Base-by-base conservation (phyloP, 2,329 filamentous ascomycete genomes). In the Paraphoma sp. region DNA sequence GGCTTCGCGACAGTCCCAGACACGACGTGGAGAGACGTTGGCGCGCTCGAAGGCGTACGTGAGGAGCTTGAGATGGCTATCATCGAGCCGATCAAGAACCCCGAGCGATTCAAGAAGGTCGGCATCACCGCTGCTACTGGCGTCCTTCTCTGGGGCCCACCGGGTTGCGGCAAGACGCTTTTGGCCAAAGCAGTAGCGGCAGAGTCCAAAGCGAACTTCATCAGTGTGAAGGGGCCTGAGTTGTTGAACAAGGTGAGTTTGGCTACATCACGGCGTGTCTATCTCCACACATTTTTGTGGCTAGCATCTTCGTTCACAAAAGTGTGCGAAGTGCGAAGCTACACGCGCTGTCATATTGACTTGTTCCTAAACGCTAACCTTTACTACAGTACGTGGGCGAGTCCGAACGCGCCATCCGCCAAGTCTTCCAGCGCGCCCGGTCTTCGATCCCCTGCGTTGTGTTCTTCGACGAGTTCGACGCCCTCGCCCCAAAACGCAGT, bases 401-500 rank as follows among this genome's bases (percentile, higher is more conserved):
- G 78, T 96, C 92, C 6, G 95, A 99, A 79, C 89, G 94, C 10
- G 92, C 93, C 0, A 90, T 99, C 1, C 88, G 95, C 18, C 92
- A 96, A 74, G 90, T 98, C 0, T 99, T 99, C 77, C 87, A 89
- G 62, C 89, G 94, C 14, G 95, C 95, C 0, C 87, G 93, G 49
- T 90, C 90, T 0, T 94, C 90, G 7, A 86, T 93, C 0, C 95
- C 95, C 0, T 98, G 94, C 72, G 92, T 99, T 52, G 89, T 99
- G 56, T 98, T 99, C 84, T 98, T 99, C 73, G 95, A 99, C 74
- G 95, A 99, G 79, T 85, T 99, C 50, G 95, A 99, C 77, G 94
- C 95, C 0, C 82, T 99, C 2, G 93, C 95, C 0, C 93, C 94
- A 0, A 88, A 88, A 49, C 88, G 95, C 52, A 92, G 94, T 70